Evolutionary conservation across 164 flowering plant species (phyloP), one percentile per base, ranked within the genome.

Genomic region (Annona cherimola): DNA sequence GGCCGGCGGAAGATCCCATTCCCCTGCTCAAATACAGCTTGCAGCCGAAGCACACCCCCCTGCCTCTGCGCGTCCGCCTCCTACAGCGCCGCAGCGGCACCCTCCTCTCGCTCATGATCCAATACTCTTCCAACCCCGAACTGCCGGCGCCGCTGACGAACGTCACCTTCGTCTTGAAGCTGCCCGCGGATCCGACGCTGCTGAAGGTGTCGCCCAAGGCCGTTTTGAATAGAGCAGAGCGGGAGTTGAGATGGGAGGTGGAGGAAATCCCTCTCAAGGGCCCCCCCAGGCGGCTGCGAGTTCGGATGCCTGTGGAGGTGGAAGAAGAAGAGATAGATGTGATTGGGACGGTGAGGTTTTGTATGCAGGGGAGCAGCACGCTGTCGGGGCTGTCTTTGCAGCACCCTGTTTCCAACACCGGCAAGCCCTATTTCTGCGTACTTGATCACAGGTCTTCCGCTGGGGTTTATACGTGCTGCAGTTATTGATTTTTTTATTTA

Each of bases 151-250:
- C 99, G 1, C 67, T 95, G 69, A 87, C 3, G 40, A 84, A 93
- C 79, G 97, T 95, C 11, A 86, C 89, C 4, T 88, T 95, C 80
- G 76, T 85, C 66, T 71, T 95, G 76, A 95, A 90, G 72, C 73
- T 95, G 35, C 98, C 98, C 0, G 91, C 87, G 43, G 98, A 95
- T 54, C 99, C 99, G 0, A 74, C 93, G 41, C 73, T 95, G 79
- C 82, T 95, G 76, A 87, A 90, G 72, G 97, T 95, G 57, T 88
- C 99, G 0, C 98, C 99, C 5, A 93, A 90, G 80, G 99, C 98
- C 39, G 79, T 86, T 19, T 81, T 95, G 82, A 95, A 86, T 79
- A 84, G 99, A 71, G 76, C 93, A 9, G 94, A 88, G 77, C 90
- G 71, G 81, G 97, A 95, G 81, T 68, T 95, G 83, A 89, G 86